Conservation (phyloP, 139 green algal species). For the Monoraphidium neglectum region DNA sequence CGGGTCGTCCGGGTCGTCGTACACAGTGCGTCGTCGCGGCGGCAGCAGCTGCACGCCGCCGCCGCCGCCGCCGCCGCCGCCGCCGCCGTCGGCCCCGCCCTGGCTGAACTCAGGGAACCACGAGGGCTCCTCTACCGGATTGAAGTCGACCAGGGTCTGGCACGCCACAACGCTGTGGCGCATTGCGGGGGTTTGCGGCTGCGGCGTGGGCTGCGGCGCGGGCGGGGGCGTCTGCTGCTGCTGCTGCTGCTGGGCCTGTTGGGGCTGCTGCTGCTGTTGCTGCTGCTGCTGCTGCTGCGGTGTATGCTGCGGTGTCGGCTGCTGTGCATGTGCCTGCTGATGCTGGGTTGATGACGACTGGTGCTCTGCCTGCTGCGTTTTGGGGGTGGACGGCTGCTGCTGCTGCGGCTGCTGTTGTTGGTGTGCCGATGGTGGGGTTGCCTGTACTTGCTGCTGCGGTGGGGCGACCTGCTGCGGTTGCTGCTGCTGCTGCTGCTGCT, state of each 20-base stretch:
- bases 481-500: slow-evolving; percentile 15
- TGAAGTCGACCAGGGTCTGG: slow-evolving; percentile 50
- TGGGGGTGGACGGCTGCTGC: neutral
- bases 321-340: neutral
- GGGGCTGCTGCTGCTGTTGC: slow-evolving; percentile 9
- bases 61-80: neutral
- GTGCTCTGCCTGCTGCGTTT: slow-evolving; percentile 21
- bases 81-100: neutral
- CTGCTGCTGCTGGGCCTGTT: slow-evolving; percentile 12
- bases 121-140: slow-evolving; percentile 72
- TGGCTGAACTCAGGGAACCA: slow-evolving; percentile 46
- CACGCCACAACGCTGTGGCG: slow-evolving; percentile 24
- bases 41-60: neutral
- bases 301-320: slow-evolving; percentile 1
- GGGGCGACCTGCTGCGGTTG: slow-evolving; percentile 5
- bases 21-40: neutral
- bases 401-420: slow-evolving; percentile 14
- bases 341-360: neutral
- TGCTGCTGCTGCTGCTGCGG: slow-evolving; percentile 20
- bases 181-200: neutral
- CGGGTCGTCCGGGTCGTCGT: neutral
- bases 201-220: neutral
- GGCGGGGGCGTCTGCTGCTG: slow-evolving; percentile 5
- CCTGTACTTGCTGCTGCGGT: neutral
- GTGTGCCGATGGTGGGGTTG: neutral